Evolutionary conservation across 805 yeast species (phyloP), one percentile per base, ranked within the genome.

Genomic region (Yamadazyma laniorum): DNA sequence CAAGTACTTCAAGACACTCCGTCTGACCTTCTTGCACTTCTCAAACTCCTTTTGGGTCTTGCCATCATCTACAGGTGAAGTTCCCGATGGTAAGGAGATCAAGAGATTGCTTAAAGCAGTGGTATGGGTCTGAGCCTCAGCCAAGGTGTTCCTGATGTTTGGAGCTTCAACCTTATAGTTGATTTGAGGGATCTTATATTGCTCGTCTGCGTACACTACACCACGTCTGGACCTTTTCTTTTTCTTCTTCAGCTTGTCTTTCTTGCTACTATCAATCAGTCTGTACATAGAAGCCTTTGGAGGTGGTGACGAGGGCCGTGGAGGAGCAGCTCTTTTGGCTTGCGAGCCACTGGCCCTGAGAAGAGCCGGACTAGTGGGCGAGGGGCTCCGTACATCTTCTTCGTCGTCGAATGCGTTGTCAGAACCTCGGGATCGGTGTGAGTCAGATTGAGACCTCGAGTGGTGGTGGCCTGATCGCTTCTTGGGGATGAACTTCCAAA

Each of bases 1-100:
- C 48, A 93, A 71, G 56, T 89, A 89, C 45, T 88, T 68, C 47
- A 93, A 68, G 12, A 93, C 79, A 51, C 79, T 81, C 43, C 95
- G 74, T 57, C 99, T 77, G 36, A 85, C 74, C 6, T 74, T 65
- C 43, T 91, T 75, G 51, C 95, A 85, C 58, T 79, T 73, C 42
- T 86, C 83, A 55, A 91, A 91, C 38, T 77, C 75, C 18, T 66
- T 67, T n/a, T 79, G 73, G 8, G 84, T 79, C 34, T 70, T 71
- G 15, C 66, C 61, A 47, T 85, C 79, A 37, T 86, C 89, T 35
- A 79, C 67, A 1, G 96, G 80, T 6, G 75, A 65, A 33, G 67
- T 75, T 1, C 70, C 79, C 1, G 79, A 60, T 1, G 65, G 56
- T 18, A 67, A 53, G n/a, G 55, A 47, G 32, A 63, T 46, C 32